A percentile compares a stretch with the other conserved stretches of the same genome.
Evolutionary conservation across 257 asterid genomes (phyloP).

Genomic region (Nicotiana undulata): DNA sequence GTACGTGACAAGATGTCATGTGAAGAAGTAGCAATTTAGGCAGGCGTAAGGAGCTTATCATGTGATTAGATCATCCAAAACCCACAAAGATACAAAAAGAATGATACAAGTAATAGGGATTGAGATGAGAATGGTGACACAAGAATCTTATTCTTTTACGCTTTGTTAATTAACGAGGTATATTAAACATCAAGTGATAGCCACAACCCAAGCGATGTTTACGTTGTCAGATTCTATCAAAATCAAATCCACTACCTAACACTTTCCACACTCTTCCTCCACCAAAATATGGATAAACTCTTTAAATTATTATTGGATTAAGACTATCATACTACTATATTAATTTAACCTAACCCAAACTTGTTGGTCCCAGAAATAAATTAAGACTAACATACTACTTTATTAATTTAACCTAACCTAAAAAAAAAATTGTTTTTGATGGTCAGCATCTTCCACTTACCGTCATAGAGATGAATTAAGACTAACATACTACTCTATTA

Average conservation of each 20-base stretch:
- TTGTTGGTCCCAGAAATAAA: too few species aligned
- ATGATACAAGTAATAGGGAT: neutral
- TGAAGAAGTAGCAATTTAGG: neutral
- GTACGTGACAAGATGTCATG: neutral
- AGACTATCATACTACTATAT: neutral
- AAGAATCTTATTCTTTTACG: slow-evolving; percentile 2
- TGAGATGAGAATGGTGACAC: neutral
- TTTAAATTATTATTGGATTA: neutral
- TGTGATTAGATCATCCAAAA: neutral
- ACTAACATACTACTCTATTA: neutral
- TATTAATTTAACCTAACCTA: too few species aligned
- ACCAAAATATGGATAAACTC: neutral
- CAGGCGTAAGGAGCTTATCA: neutral
- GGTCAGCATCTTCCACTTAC: too few species aligned
- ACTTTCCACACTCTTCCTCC: neutral
- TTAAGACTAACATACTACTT: too few species aligned
- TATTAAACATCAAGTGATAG: neutral
- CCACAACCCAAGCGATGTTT: neutral
- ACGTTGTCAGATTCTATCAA: neutral
- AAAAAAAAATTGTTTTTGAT: too few species aligned
- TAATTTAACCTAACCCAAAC: neutral
- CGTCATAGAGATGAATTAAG: too few species aligned
- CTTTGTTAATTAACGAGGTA: slow-evolving; percentile 2
- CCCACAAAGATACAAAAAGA: neutral
- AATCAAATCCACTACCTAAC: neutral